Evolutionary conservation across 163 green algal species (phyloP).

Genomic region (Trebouxia gelatinosa): DNA sequence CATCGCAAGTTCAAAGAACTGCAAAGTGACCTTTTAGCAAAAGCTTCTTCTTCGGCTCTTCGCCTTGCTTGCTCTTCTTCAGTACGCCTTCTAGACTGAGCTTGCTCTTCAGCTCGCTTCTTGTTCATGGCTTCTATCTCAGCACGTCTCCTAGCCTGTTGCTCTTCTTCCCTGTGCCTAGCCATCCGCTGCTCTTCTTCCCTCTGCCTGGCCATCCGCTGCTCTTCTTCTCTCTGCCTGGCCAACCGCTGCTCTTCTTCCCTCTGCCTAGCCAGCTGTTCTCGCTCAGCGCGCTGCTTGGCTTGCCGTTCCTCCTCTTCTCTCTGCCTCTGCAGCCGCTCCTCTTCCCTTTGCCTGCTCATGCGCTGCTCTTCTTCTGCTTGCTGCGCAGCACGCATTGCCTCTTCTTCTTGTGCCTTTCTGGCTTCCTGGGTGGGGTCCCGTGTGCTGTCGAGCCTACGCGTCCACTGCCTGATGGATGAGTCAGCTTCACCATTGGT

Average conservation of each 20-base stretch:
- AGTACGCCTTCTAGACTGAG: neutral
- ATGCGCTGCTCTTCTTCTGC: neutral
- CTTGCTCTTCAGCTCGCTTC: conserved; percentile 3
- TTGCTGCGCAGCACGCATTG: neutral
- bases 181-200: neutral
- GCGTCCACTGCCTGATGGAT: neutral
- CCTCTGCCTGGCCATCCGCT: neutral
- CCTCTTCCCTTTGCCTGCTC: neutral
- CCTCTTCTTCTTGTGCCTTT: conserved; percentile 19
- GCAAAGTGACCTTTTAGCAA: neutral
- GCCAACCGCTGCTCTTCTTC: conserved; percentile 11
- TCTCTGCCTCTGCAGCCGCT: neutral
- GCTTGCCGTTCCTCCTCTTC: neutral
- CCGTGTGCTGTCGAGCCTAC: neutral
- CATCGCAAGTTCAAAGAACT: neutral
- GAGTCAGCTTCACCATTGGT: conserved; percentile 9
- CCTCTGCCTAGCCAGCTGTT: neutral
- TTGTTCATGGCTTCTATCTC: too few species aligned
- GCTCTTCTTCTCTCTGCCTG: neutral
- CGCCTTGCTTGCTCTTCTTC: neutral
- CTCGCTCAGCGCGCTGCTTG: neutral
- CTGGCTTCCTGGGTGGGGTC: neutral
- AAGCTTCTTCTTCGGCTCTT: too few species aligned
- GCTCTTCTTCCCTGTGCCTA: neutral
- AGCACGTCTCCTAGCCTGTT: conserved; percentile 7